Base-by-base conservation (phyloP, 2,329 filamentous ascomycete genomes). In the Aureobasidium sp. region DNA sequence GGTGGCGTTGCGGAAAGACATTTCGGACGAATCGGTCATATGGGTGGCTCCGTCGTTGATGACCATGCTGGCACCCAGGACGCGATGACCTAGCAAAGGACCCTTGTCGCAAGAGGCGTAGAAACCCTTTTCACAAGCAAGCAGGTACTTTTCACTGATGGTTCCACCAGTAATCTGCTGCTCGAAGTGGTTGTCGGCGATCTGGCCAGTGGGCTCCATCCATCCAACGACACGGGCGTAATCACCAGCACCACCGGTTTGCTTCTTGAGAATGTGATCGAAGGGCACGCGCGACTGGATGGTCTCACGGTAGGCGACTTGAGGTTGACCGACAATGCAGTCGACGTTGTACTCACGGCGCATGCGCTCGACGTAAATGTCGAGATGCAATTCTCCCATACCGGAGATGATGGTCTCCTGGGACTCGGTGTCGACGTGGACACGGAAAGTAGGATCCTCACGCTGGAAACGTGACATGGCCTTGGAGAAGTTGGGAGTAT, bases 401-500 rank as follows among this genome's bases (percentile, higher is more conserved):
- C 94, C 94, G 45, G 90, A 95, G 71, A 99, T 97, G 71, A 99
- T 96, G 51, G 93, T 97, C 79, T 99, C 91, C 72, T 96, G 89
- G 66, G 88, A 93, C 78, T 99, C 94, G 14, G 85, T 77, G 72
- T 99, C 94, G 69, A 96, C 91, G 69, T 91, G 88, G 41, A 99
- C 90, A 59, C 94, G 86, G 85, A 99, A 99, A 13, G 94, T 99
- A 3, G 94, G 94, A 70, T 99, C 94, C 77, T 99, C 94, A 66
- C 94, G 89, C 77, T 97, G 93, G 84, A 99, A 99, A 68, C 94
- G 90, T 74, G 93, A 94, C 86, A 99, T 97, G 68, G 94, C 94
- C 79, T 99, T 99, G 72, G 88, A 92, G 82, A 99, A 99, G 79
- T 95, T 94, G 73, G 90, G 86, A 62, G 88, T 86, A 70, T 99